phyloP scores from a whole-genome alignment of 805 yeast species.

The Aciculoconidium aculeatum region DNA sequence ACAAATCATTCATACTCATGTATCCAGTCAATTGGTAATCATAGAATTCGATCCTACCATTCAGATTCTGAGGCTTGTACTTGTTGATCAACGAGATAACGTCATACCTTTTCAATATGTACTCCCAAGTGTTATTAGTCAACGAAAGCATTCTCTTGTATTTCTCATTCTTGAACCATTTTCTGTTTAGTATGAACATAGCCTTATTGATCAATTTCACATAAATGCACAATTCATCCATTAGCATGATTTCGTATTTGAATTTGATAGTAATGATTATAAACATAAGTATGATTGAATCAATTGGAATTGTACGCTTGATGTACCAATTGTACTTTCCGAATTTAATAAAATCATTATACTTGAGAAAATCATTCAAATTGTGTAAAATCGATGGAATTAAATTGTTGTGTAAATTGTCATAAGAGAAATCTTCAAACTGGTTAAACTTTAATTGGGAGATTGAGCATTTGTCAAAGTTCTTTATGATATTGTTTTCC shows the following conservation, averaged over 20 bases:
- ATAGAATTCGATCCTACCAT: constrained; percentile 25
- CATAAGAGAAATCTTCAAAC: constrained; percentile 40
- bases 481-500: constrained; percentile 34
- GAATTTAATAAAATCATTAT: constrained; percentile 46
- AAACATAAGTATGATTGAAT: constrained; percentile 47
- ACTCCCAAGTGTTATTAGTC: constrained; percentile 39
- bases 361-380: constrained; percentile 48
- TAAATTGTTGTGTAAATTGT: constrained; percentile 46
- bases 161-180: constrained; percentile 43
- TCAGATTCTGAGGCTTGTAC: constrained; percentile 12
- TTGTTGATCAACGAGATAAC: constrained; percentile 25
- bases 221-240: constrained; percentile 31
- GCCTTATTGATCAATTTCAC: constrained; percentile 38
- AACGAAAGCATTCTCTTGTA: constrained; percentile 40
- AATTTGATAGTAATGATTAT: constrained; percentile 50
- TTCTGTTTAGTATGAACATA: constrained; percentile 35
- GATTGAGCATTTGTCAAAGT: constrained; percentile 31
- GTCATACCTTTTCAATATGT: constrained; percentile 29
- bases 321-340: constrained; percentile 58
- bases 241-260: constrained; percentile 35
- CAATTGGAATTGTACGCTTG: constrained; percentile 55
- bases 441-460: constrained; percentile 32
- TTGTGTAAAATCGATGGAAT: constrained; percentile 54
- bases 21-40: constrained; percentile 37
- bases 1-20: constrained; percentile 35